A percentile compares a stretch with the other conserved stretches of the same genome.
These are phyloP conservation scores for Eimeria tenella DNA, from an alignment of 169 alveolate genomes.

Conservation along the genomic window DNA sequence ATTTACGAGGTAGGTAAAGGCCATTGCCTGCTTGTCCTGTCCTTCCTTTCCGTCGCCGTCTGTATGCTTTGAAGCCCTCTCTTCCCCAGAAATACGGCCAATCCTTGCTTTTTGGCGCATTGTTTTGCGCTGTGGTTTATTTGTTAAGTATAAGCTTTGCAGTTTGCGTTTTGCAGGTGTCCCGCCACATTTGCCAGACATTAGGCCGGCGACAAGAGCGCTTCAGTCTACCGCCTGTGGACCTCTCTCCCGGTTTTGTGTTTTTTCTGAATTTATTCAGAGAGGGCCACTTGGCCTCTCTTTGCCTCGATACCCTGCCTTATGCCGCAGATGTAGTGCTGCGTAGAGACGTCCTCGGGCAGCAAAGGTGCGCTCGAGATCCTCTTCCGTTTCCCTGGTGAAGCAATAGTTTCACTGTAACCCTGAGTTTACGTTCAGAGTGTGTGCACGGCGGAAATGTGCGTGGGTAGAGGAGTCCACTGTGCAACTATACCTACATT, in stretches of 20 bases:
- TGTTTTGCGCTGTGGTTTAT: neutral
- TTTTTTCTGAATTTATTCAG: conserved; percentile 45
- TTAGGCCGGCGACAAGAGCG: conserved; percentile 5
- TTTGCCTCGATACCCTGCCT: conserved; percentile 52
- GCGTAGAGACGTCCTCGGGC: neutral
- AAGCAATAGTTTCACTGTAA: neutral
- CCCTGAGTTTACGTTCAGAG: neutral
- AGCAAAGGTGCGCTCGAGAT: neutral
- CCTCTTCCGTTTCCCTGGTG: neutral
- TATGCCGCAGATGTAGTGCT: neutral
- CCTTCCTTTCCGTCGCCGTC: neutral
- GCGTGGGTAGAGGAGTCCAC: neutral
- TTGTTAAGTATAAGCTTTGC: neutral
- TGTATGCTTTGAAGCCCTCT: neutral
- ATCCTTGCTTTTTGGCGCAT: neutral
- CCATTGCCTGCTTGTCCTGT: neutral
- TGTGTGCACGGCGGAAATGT: neutral
- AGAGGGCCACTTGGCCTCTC: conserved; percentile 38
- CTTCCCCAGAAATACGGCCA: neutral
- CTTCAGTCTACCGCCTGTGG: conserved; percentile 33
- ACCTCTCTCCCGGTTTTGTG: conserved; percentile 39
- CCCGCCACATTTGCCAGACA: conserved; percentile 14
- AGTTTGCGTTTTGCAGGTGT: neutral
- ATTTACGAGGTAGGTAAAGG: conserved; percentile 71
- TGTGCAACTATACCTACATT: neutral